Conservation (phyloP, 371 early-diverging fungal genomes). For the Chytridium lagenaria region DNA sequence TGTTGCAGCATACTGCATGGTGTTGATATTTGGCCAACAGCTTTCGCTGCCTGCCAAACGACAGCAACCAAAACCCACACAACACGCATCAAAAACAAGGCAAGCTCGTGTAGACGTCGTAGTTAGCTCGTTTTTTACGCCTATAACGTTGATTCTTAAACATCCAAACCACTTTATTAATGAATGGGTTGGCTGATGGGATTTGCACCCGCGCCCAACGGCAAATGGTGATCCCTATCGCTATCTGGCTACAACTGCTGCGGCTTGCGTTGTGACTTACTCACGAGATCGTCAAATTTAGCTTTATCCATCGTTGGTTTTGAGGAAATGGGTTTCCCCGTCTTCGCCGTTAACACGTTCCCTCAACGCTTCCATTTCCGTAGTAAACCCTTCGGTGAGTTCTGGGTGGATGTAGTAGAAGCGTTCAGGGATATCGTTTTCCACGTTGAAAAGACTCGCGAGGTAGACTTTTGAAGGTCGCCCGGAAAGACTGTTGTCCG, state of each 20-base stretch:
- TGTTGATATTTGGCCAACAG: not conserved
- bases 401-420: conserved; percentile 41
- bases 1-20: conserved; percentile 6
- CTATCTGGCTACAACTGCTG: no score
- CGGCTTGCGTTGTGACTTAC: not conserved
- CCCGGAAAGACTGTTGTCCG: conserved; percentile 17
- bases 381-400: conserved; percentile 24
- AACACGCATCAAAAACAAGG: not conserved
- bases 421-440: conserved; percentile 11
- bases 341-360: conserved; percentile 6
- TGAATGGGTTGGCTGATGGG: no score
- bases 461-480: conserved; percentile 19
- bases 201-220: no score
- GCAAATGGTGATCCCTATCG: no score
- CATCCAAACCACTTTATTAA: no score
- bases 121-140: not conserved
- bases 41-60: not conserved
- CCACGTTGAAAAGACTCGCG: conserved; percentile 40
- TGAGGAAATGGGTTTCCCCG: not conserved
- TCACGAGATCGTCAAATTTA: conserved; percentile 38
- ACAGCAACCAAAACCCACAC: not conserved
- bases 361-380: conserved; percentile 34
- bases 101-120: not conserved
- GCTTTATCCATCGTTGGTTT: not conserved
- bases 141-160: no score